These are phyloP conservation scores for Debaryomycetaceae sp. DNA, from an alignment of 1,139 yeast genomes.

Conservation along the genomic window DNA sequence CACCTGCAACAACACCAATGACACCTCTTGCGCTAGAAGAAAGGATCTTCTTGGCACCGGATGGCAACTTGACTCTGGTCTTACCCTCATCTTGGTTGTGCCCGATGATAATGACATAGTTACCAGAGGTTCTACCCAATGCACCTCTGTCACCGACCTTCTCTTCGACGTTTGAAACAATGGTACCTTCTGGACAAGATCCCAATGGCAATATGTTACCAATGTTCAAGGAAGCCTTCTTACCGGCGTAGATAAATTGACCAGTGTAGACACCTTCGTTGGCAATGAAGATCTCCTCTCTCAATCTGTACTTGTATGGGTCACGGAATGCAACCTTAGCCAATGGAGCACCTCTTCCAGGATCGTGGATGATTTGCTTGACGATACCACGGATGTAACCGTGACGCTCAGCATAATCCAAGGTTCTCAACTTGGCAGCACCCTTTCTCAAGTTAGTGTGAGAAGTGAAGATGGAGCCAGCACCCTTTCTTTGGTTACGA, in stretches of 20 bases:
- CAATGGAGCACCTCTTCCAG: constrained; percentile 99
- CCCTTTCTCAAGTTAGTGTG: constrained; percentile 99
- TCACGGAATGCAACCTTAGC: constrained; percentile 99
- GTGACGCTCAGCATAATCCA: constrained; percentile 99
- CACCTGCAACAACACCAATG: constrained; percentile 99
- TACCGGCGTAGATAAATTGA: constrained; percentile 98
- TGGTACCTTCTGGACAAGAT: constrained; percentile 98
- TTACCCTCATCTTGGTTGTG: constrained; percentile 99
- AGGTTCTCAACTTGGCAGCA: constrained; percentile 99
- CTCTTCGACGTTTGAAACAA: constrained; percentile 97
- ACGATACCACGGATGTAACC: constrained; percentile 99
- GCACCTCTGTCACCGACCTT: constrained; percentile 99
- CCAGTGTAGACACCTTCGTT: constrained; percentile 99
- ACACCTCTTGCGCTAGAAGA: constrained; percentile 98
- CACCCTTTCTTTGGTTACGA: constrained; percentile 99
- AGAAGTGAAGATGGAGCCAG: constrained; percentile 99
- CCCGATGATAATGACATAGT: constrained; percentile 97
- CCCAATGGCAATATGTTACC: constrained; percentile 98
- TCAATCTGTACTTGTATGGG: constrained; percentile 97
- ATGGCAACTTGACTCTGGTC: constrained; percentile 98
- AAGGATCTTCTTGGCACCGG: constrained; percentile 97
- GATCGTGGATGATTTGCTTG: constrained; percentile 97
- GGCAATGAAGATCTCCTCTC: constrained; percentile 98
- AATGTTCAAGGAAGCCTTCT: constrained; percentile 94
- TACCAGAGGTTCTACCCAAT: constrained; percentile 98